These are phyloP conservation scores for Pseudogymnoascus sp. DNA, from an alignment of 2,329 filamentous ascomycete genomes.

Conservation along the genomic window DNA sequence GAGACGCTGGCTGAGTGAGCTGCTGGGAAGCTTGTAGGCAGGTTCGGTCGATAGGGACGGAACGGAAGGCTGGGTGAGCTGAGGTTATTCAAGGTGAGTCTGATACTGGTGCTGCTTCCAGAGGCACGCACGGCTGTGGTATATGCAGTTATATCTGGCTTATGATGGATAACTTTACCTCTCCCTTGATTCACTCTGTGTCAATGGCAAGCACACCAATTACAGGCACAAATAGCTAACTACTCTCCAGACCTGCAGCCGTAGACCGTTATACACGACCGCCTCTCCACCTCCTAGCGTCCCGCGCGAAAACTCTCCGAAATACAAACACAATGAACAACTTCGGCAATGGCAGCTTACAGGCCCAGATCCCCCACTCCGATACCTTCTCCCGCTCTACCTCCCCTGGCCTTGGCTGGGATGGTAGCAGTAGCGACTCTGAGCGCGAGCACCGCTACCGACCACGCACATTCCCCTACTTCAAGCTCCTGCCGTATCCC, in stretches of 20 bases:
- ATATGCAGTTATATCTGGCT: not conserved
- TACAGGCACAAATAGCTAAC: not conserved
- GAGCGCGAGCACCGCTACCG: conserved; percentile 58
- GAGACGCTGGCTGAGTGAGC: not conserved
- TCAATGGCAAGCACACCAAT: not conserved
- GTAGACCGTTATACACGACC: not conserved
- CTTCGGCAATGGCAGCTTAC: conserved; percentile 20
- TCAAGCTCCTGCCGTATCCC: conserved; percentile 78
- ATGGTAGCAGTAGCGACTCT: conserved; percentile 33
- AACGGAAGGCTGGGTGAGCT: not conserved
- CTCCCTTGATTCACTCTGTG: not conserved
- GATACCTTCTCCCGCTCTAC: conserved; percentile 78
- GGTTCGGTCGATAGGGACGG: conserved; percentile 1
- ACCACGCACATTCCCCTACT: conserved; percentile 88
- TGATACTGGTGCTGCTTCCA: not conserved
- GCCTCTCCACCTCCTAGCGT: not conserved
- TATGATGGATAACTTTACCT: not conserved
- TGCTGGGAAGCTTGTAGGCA: not conserved
- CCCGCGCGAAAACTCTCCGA: not conserved
- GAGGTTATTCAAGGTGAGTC: not conserved
- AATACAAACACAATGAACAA: conserved; percentile 6
- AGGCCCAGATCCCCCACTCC: conserved; percentile 10
- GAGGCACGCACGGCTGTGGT: not conserved
- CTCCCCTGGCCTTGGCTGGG: conserved; percentile 61
- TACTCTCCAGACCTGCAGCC: not conserved